Evolutionary conservation across 176 grass and related monocot genomes (phyloP), one percentile per base, ranked within the genome.

Genomic region (Dendrocalamus sinicus): DNA sequence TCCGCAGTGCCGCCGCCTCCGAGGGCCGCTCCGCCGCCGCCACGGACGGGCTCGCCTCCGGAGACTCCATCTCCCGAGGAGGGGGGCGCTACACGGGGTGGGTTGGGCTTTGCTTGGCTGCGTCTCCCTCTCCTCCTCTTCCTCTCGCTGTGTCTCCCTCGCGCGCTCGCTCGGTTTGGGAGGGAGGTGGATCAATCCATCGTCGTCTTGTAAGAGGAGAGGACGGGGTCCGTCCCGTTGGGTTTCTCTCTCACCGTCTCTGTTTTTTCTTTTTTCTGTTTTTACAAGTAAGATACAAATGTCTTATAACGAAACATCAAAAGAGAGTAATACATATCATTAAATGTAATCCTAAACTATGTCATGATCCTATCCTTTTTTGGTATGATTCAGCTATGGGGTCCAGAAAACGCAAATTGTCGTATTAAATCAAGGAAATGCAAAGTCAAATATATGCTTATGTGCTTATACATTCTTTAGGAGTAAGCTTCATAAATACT

Each of bases 1-100:
- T 83, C 76, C 67, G 82, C 89, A 87, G 85, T 70, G 86, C 81
- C 22, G 62, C 89, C 11, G 64, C 47, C 85, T 91, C 89, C 7
- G 89, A 91, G 4, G 85, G 85, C 8, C 89, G 75, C 89, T 88
- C 89, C 69, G 68, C 59, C 62, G 68, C 67, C 62, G 30, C 43
- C n/a, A 58, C 59, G 30, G 53, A 84, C 12, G 85, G 82, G 51
- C 85, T 5, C 17, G 24, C 61, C 75, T 75, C 79, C 70, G 81
- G 76, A 24, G 81, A 81, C 69, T 91, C 85, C 89, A 88, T 88
- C 58, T 41, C 47, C 41, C 4, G 37, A 4, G 37, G 37, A 5
- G 37, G 4, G 37, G 12, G 32, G 32, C 32, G 14, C 4, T 46
- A 28, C 24, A 48, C 5, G 6, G 19, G 64, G 26, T 12, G 61